Evolutionary conservation across 2,329 filamentous ascomycete species (phyloP).

Genomic region (Fusarium sp.): DNA sequence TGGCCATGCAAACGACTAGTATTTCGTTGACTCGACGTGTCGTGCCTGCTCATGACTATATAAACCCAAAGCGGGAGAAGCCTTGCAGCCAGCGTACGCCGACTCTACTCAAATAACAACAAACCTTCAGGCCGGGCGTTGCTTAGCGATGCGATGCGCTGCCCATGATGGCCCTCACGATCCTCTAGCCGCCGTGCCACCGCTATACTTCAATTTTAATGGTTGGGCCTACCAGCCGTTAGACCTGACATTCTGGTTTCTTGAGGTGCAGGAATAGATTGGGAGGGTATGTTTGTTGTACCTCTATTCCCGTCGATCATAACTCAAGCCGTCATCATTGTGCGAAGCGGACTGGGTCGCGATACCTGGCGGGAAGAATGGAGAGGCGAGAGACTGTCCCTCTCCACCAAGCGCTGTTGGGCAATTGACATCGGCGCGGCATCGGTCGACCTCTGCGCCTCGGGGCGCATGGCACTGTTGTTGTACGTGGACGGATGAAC

Average conservation of each 20-base stretch:
- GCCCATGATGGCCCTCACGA: conserved; percentile 32
- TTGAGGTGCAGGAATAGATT: conserved; percentile 21
- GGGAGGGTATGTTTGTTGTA: conserved; percentile 33
- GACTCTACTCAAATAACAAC: conserved; percentile 42
- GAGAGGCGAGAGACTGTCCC: conserved; percentile 58
- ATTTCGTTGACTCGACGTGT: conserved; percentile 42
- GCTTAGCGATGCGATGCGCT: not conserved
- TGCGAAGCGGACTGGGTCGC: conserved; percentile 75
- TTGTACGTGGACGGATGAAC: conserved; percentile 60
- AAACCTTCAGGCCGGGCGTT: conserved; percentile 33
- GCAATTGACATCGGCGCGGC: conserved; percentile 57
- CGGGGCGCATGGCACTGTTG: conserved; percentile 54
- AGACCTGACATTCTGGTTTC: conserved; percentile 35
- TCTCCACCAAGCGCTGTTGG: conserved; percentile 61
- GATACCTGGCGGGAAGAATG: conserved; percentile 61
- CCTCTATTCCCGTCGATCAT: conserved; percentile 48
- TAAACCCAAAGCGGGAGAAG: conserved; percentile 26
- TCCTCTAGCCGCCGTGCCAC: conserved; percentile 40
- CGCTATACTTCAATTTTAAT: conserved; percentile 43
- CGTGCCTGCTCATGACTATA: conserved; percentile 36
- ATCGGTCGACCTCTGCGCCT: conserved; percentile 57
- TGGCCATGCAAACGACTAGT: conserved; percentile 42
- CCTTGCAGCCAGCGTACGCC: conserved; percentile 36
- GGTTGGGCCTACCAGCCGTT: conserved; percentile 41
- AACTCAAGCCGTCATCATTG: conserved; percentile 72